phyloP scores from a whole-genome alignment of 1,284 basidiomycete genomes.

The Heterobasidion irregulare region DNA sequence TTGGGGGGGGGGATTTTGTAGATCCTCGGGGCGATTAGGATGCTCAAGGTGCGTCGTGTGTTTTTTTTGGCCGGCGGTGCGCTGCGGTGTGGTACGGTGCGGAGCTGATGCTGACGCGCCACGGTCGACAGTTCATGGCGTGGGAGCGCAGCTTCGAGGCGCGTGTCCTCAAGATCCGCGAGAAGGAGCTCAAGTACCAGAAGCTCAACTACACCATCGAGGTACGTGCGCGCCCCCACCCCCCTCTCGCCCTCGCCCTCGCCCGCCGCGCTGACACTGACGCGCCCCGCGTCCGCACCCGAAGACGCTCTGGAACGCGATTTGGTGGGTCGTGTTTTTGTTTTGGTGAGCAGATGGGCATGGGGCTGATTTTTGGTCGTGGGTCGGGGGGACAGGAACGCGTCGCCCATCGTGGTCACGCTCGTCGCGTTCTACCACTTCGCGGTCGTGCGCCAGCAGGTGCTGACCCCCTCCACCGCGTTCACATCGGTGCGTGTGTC shows the following conservation, averaged over 20 bases:
- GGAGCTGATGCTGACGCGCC: background rate
- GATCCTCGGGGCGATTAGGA: slow-evolving; percentile 83
- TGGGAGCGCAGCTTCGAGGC: slow-evolving; percentile 90
- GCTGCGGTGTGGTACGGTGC: too few relatives aligned
- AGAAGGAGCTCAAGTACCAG: slow-evolving; percentile 78
- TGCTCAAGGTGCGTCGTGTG: slow-evolving; percentile 87
- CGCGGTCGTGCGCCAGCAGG: slow-evolving; percentile 58
- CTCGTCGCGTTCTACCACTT: slow-evolving; percentile 82
- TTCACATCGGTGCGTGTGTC: slow-evolving; percentile 64
- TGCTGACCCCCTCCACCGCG: slow-evolving; percentile 77
- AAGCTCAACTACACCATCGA: slow-evolving; percentile 84
- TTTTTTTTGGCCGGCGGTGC: too few relatives aligned
- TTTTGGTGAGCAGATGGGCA: too few relatives aligned
- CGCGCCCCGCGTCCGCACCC: background rate
- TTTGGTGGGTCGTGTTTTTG: slow-evolving; percentile 47
- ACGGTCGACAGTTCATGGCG: slow-evolving; percentile 68
- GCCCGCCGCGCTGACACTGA: background rate
- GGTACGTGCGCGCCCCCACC: slow-evolving; percentile 45
- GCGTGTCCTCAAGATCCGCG: slow-evolving; percentile 65
- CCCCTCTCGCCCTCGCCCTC: slow-evolving; percentile 1
- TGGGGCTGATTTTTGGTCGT: background rate
- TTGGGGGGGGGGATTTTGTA: slow-evolving; percentile 22
- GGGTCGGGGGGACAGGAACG: slow-evolving; percentile 38
- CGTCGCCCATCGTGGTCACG: slow-evolving; percentile 67
- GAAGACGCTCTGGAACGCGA: slow-evolving; percentile 64